These are phyloP conservation scores for Cenchrus purpureus DNA, from an alignment of 176 grass and related monocot species.

Conservation along the genomic window DNA sequence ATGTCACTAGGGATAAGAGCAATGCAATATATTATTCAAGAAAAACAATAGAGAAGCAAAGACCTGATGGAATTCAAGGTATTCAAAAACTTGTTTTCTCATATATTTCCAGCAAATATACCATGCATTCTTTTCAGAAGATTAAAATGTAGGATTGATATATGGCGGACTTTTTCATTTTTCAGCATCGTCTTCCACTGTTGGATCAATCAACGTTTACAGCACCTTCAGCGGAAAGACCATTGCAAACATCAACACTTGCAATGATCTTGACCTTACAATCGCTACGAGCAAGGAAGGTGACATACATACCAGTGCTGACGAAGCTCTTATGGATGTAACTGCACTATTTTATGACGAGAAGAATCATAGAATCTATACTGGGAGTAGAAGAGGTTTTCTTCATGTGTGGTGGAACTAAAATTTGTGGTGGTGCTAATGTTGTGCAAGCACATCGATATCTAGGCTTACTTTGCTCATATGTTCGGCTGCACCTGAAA, in stretches of 20 bases:
- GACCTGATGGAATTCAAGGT: neutral
- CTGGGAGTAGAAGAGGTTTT: neutral
- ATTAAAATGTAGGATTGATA: neutral
- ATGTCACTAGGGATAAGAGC: neutral
- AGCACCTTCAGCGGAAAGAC: slow-evolving; percentile 7
- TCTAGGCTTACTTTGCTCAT: too few species aligned
- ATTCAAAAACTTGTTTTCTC: neutral
- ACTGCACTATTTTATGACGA: neutral
- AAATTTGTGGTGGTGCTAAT: neutral
- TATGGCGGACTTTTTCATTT: neutral
- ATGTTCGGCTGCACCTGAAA: too few species aligned
- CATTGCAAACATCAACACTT: neutral
- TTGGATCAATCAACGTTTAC: neutral
- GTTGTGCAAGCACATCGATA: too few species aligned
- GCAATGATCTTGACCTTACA: neutral
- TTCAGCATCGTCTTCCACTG: neutral
- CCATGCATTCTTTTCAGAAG: neutral
- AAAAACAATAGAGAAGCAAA: neutral
- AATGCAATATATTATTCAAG: neutral
- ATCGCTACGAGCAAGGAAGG: too few species aligned
- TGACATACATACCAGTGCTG: too few species aligned
- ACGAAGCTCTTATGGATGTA: neutral
- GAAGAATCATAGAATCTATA: neutral
- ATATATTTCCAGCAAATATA: neutral
- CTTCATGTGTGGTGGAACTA: neutral